Evolutionary conservation across 345 rosid species (phyloP).

Genomic region (Noccaea bulbosa): DNA sequence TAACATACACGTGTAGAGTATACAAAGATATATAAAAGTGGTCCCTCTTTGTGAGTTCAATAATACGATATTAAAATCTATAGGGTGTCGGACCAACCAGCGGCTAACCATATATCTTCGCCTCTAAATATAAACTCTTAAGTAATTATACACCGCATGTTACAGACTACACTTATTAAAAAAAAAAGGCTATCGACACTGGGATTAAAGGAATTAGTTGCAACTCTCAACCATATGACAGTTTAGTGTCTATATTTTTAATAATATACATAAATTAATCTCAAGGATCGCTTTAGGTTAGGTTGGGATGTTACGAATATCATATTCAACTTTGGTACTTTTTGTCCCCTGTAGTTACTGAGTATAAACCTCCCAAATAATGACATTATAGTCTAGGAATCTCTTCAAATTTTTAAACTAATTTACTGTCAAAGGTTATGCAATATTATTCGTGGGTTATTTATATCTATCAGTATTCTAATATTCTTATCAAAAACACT

Average conservation of each 20-base stretch:
- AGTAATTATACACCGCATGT: background rate
- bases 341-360: background rate
- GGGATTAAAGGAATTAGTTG: conserved; percentile 26
- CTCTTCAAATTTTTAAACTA: too few species aligned
- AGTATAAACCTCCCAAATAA: background rate
- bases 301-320: conserved; percentile 22
- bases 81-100: conserved; percentile 38
- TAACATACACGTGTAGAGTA: conserved; percentile 14
- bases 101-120: conserved; percentile 28
- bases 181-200: background rate
- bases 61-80: conserved; percentile 7
- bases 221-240: conserved; percentile 34
- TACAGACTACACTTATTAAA: background rate
- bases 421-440: background rate
- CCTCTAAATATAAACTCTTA: conserved; percentile 1
- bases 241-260: background rate
- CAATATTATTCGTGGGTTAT: too few species aligned
- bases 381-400: background rate
- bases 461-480: too few species aligned
- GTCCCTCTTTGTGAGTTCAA: conserved; percentile 3
- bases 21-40: background rate
- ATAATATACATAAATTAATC: conserved; percentile 10
- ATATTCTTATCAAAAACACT: too few species aligned
- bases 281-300: conserved; percentile 9
- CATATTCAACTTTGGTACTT: background rate